Evolutionary conservation across 805 yeast genomes (phyloP).

Genomic region (Lipomyces sp.): DNA sequence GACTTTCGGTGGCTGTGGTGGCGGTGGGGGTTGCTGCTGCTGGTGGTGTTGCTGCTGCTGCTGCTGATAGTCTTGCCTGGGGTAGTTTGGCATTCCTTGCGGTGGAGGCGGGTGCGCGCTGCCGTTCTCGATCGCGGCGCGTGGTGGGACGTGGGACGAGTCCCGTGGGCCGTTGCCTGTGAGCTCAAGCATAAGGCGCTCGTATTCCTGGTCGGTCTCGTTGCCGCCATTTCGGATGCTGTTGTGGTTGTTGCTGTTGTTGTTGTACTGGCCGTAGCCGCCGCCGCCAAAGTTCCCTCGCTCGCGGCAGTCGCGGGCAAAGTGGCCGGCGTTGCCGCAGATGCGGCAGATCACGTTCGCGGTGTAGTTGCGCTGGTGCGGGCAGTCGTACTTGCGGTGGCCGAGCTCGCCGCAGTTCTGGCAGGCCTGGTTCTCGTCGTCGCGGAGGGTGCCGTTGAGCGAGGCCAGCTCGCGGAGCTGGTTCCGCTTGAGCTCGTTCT

Average conservation of each 20-base stretch:
- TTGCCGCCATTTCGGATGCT: slow-evolving; percentile 31
- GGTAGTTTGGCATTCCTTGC: slow-evolving; percentile 2
- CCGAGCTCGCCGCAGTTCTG: slow-evolving; percentile 64
- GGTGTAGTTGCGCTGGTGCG: slow-evolving; percentile 47
- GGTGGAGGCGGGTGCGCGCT: background rate
- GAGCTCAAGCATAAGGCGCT: slow-evolving; percentile 50
- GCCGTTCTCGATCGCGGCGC: slow-evolving; percentile 18
- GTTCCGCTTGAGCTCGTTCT: slow-evolving; percentile 83
- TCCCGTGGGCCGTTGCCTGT: slow-evolving; percentile 7
- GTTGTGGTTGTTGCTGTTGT: background rate
- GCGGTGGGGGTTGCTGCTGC: slow-evolving; percentile 8
- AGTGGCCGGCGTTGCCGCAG: slow-evolving; percentile 84
- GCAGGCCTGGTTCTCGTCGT: slow-evolving; percentile 65
- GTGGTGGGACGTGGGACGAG: background rate
- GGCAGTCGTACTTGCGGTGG: slow-evolving; percentile 65
- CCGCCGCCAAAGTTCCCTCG: slow-evolving; percentile 24
- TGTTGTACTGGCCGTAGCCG: slow-evolving; percentile 7
- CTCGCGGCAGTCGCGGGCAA: slow-evolving; percentile 77
- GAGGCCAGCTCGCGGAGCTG: slow-evolving; percentile 91
- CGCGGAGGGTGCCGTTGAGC: slow-evolving; percentile 89
- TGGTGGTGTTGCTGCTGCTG: background rate
- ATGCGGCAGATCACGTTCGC: slow-evolving; percentile 62
- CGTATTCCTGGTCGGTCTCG: slow-evolving; percentile 49
- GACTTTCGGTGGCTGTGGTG: slow-evolving; percentile 11
- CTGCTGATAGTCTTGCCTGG: too few relatives aligned